Evolutionary conservation across 768 basidiomycete species (phyloP).

Genomic region (Paxillus rubicundulus): DNA sequence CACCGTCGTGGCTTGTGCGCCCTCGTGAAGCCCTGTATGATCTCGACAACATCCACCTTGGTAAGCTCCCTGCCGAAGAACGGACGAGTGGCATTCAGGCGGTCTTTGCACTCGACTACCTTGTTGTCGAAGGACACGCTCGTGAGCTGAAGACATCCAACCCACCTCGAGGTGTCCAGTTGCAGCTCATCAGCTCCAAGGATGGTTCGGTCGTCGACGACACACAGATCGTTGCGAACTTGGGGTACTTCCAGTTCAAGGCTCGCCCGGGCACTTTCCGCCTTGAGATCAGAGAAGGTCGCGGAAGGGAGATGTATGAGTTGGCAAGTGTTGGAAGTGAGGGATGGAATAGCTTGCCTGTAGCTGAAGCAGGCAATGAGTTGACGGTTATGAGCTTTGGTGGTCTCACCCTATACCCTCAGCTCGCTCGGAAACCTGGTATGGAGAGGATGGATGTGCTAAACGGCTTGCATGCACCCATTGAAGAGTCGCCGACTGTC

Average conservation of each 20-base stretch:
- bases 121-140: slow-evolving; percentile 94
- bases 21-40: slow-evolving; percentile 88
- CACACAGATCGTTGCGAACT: slow-evolving; percentile 89
- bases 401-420: slow-evolving; percentile 85
- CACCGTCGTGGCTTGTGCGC: slow-evolving; percentile 88
- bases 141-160: slow-evolving; percentile 62
- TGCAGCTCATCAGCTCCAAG: slow-evolving; percentile 63
- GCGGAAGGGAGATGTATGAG: slow-evolving; percentile 74
- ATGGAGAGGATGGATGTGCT: slow-evolving; percentile 85
- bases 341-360: slow-evolving; percentile 79
- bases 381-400: slow-evolving; percentile 88
- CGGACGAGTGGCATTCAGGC: slow-evolving; percentile 58
- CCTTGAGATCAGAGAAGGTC: slow-evolving; percentile 78
- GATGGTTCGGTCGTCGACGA: slow-evolving; percentile 59
- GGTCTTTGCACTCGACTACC: slow-evolving; percentile 83
- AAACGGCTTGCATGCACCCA: slow-evolving; percentile 38
- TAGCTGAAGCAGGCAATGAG: slow-evolving; percentile 66
- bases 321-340: slow-evolving; percentile 87
- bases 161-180: slow-evolving; percentile 88
- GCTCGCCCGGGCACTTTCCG: slow-evolving; percentile 86
- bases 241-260: slow-evolving; percentile 96
- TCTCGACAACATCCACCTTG: slow-evolving; percentile 91
- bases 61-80: slow-evolving; percentile 57
- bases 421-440: slow-evolving; percentile 64
- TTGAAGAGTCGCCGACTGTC: slow-evolving; percentile 30